Evolutionary conservation across 106 monocot species (phyloP).

Genomic region (Allium cepa): DNA sequence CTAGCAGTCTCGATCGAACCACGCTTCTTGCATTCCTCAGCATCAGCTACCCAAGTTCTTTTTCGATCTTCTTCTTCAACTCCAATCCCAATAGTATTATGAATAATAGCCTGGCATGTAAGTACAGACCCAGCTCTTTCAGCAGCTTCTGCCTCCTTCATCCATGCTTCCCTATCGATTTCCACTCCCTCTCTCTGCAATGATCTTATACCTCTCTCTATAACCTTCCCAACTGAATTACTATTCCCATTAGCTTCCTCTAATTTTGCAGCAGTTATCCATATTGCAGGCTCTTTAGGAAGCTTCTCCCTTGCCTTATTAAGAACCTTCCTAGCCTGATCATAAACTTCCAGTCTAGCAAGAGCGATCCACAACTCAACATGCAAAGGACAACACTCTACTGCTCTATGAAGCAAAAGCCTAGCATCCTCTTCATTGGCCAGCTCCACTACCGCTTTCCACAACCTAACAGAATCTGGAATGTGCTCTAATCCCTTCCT

Average conservation of each 20-base stretch:
- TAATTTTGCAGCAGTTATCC: constrained; percentile 98
- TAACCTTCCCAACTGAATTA: constrained; percentile 71
- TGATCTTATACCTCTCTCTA: constrained; percentile 78
- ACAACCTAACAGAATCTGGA: constrained; percentile 88
- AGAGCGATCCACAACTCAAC: constrained; percentile 96
- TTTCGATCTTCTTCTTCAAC: constrained; percentile 96
- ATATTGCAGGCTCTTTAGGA: constrained; percentile 82
- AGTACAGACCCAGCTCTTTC: constrained; percentile 83
- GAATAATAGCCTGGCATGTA: constrained; percentile 91
- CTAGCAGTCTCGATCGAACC: constrained; percentile 96
- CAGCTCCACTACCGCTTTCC: constrained; percentile 93
- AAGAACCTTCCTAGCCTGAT: constrained; percentile 86
- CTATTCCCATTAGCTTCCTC: constrained; percentile 92
- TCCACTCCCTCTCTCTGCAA: constrained; percentile 83
- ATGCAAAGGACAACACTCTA: constrained; percentile 94
- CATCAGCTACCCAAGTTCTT: constrained; percentile 99
- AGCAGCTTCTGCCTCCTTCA: constrained; percentile 93
- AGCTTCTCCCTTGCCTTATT: constrained; percentile 91
- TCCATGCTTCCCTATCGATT: constrained; percentile 88
- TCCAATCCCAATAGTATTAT: constrained; percentile 72
- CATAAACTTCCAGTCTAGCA: constrained; percentile 90
- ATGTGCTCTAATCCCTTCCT: constrained; percentile 89
- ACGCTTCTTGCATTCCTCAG: constrained; percentile 96
- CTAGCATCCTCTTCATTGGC: constrained; percentile 94
- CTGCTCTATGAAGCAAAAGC: constrained; percentile 85